Conservation (phyloP, 495 filamentous ascomycete species). For the Podospora conica region DNA sequence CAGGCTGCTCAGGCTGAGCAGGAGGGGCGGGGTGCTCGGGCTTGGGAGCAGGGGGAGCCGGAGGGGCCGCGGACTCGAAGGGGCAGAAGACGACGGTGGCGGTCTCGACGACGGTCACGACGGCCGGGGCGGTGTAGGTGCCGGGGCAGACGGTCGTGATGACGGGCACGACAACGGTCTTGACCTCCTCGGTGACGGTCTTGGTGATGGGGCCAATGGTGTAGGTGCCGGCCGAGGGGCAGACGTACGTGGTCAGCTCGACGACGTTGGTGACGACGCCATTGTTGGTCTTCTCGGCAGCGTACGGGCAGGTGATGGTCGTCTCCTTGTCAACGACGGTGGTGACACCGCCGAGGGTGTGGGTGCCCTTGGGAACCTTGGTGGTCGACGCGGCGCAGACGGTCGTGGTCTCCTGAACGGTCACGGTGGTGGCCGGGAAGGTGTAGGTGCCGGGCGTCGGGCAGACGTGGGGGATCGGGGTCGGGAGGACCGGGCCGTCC, state of each 20-base stretch:
- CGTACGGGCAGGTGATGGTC: constrained; percentile 67
- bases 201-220: constrained; percentile 69
- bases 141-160: constrained; percentile 61
- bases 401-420: constrained; percentile 58
- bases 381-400: constrained; percentile 61
- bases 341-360: constrained; percentile 72
- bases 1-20: constrained; percentile 9
- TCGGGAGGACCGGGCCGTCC: constrained; percentile 49
- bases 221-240: constrained; percentile 74
- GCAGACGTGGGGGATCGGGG: constrained; percentile 60
- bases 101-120: constrained; percentile 62
- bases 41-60: constrained; percentile 18
- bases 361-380: constrained; percentile 54
- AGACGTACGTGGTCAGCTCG: constrained; percentile 67
- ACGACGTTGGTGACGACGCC: constrained; percentile 64
- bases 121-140: constrained; percentile 65
- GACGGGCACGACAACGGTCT: constrained; percentile 59
- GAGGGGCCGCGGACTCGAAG: constrained; percentile 39
- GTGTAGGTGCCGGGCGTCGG: constrained; percentile 70
- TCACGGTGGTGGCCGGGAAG: constrained; percentile 69
- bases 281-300: constrained; percentile 56
- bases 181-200: constrained; percentile 44
- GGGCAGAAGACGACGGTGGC: constrained; percentile 68
- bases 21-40: constrained; percentile 17
- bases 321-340: constrained; percentile 65